Base-by-base conservation (phyloP, 768 basidiomycete species). In the Lactarius quietus region DNA sequence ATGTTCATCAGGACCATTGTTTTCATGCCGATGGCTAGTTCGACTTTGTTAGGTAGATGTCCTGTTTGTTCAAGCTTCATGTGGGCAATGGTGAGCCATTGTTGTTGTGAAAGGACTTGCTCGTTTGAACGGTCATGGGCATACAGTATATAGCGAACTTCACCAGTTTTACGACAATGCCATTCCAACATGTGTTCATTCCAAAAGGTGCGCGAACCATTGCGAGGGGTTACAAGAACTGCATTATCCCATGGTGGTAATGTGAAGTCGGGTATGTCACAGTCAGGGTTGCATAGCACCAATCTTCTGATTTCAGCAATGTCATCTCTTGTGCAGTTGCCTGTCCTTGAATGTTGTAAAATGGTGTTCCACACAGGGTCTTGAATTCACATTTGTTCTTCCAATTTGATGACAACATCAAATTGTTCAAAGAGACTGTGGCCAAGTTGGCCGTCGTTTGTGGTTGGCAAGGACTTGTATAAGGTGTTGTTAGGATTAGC, bases 1-100 rank as follows among this genome's bases (percentile, higher is more conserved):
- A 82, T 61, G 43, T 81, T 81, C 3, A 51, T 57, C 1, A 75
- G 78, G 0, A 81, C 76, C 76, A 81, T 76, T 0, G 78, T 77
- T 55, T 76, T 73, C 76, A 80, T 79, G 0, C 79, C 77, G 4
- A 78, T 36, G 0, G 73, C 69, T 0, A 76, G 1, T 43, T 73
- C 65, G 0, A 78, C 59, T 0, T 26, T 20, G 3, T 73, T 69
- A 0, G 72, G 69, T 6, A 75, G 51, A 14, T 36, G 51, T 38
- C 1, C 18, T 29, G 51, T 56, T 14, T 23, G 26, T 39, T 41
- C 51, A 18, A 12, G 20, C 20, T 54, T 52, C 18, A 17, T 51
- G 59, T 55, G 14, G 6, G 66, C 67, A 0, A 70, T 56, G 4
- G 61, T 57, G 28, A 68, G 70, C 0, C 58, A 29, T 45, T 73